phyloP scores from a whole-genome alignment of 2,329 filamentous ascomycete species.

The Alternaria sp. region DNA sequence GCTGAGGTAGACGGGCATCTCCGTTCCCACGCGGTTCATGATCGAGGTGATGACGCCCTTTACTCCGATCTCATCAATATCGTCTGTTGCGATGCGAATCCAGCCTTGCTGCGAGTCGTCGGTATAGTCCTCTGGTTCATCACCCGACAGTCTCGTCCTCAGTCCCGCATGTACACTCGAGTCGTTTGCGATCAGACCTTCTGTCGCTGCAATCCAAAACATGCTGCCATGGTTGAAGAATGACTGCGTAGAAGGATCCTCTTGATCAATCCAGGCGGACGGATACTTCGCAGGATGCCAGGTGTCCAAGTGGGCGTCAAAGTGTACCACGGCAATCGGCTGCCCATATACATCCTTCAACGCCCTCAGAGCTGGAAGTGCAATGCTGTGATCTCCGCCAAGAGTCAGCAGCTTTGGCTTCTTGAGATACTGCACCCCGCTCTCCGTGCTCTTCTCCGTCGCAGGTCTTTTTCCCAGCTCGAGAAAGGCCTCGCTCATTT shows the following conservation, averaged over 20 bases:
- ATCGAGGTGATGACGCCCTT: constrained; percentile 74
- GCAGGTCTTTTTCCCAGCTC: constrained; percentile 65
- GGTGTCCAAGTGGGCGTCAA: constrained; percentile 73
- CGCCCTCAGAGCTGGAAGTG: constrained; percentile 58
- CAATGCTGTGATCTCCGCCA: constrained; percentile 60
- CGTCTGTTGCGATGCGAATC: constrained; percentile 79
- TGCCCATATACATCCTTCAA: constrained; percentile 54
- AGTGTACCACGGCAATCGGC: constrained; percentile 58
- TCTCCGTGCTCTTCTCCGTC: constrained; percentile 45
- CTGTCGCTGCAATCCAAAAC: constrained; percentile 86
- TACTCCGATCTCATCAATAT: constrained; percentile 83
- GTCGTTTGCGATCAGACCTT: constrained; percentile 77
- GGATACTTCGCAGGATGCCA: constrained; percentile 86
- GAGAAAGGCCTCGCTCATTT: constrained; percentile 82
- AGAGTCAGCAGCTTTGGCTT: constrained; percentile 57
- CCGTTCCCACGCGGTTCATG: constrained; percentile 72
- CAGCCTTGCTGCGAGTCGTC: constrained; percentile 77
- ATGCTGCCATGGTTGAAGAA: constrained; percentile 89
- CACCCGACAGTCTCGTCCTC: constrained; percentile 73
- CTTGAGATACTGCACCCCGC: constrained; percentile 50
- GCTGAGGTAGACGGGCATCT: constrained; percentile 80
- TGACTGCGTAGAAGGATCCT: constrained; percentile 65
- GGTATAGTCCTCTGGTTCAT: constrained; percentile 72
- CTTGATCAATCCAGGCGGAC: constrained; percentile 68
- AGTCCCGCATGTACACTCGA: constrained; percentile 83